Conservation (phyloP, 441 rosid species). For the Gossypium trilobum region DNA sequence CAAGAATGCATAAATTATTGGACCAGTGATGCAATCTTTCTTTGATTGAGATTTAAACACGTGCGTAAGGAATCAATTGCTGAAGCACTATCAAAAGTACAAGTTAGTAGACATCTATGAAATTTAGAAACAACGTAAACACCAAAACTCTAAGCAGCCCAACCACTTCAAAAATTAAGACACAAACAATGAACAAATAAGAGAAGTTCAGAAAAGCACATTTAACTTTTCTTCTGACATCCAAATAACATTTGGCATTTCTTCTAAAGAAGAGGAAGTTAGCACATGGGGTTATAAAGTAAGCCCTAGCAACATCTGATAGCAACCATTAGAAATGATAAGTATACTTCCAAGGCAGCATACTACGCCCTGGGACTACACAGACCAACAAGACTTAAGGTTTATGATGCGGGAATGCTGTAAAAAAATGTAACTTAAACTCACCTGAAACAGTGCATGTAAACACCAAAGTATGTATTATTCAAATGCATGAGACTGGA, state of each 20-base stretch:
- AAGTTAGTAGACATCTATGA: too few relatives aligned
- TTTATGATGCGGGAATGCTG: background rate
- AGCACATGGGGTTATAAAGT: background rate
- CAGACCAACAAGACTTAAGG: slow-evolving; percentile 1
- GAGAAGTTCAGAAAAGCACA: background rate
- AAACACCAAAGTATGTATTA: background rate
- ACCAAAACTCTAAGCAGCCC: background rate
- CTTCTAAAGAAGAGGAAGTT: background rate
- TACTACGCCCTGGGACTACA: background rate
- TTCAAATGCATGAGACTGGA: background rate
- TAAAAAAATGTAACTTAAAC: background rate
- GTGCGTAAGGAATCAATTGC: too few relatives aligned
- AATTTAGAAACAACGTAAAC: background rate
- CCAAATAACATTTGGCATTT: background rate
- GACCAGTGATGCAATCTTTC: background rate
- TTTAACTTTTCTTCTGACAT: background rate
- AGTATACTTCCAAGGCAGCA: background rate
- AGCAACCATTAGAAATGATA: background rate
- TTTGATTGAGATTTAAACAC: background rate
- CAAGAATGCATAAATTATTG: background rate
- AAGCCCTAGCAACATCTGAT: background rate
- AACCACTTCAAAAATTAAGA: slow-evolving; percentile 7
- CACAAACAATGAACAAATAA: background rate
- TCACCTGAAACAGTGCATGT: background rate
- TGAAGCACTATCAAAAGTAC: too few relatives aligned